These are phyloP conservation scores for Lachancea sp. DNA, from an alignment of 805 yeast genomes.

Conservation along the genomic window DNA sequence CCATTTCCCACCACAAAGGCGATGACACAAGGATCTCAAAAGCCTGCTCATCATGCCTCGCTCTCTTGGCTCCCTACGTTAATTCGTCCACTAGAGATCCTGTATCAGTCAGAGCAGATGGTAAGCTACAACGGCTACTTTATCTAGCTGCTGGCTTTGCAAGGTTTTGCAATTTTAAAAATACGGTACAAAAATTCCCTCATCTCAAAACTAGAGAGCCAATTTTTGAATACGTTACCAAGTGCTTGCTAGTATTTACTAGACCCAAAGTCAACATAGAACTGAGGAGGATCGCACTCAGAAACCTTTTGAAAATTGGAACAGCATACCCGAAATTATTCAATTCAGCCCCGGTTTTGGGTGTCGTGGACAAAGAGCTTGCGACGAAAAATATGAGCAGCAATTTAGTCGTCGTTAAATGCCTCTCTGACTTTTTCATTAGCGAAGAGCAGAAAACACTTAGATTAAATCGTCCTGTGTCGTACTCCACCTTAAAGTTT, in stretches of 20 bases:
- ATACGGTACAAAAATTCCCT: slow-evolving; percentile 36
- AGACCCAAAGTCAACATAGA: slow-evolving; percentile 29
- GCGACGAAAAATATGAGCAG: slow-evolving; percentile 34
- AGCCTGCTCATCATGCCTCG: slow-evolving; percentile 59
- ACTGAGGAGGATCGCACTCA: slow-evolving; percentile 47
- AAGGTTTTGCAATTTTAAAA: slow-evolving; percentile 56
- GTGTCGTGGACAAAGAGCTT: slow-evolving; percentile 48
- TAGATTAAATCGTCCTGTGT: slow-evolving; percentile 13
- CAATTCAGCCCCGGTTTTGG: slow-evolving; percentile 47
- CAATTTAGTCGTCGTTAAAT: slow-evolving; percentile 48
- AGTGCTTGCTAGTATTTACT: slow-evolving; percentile 52
- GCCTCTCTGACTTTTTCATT: slow-evolving; percentile 51
- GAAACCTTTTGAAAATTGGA: slow-evolving; percentile 54
- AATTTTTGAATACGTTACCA: slow-evolving; percentile 50
- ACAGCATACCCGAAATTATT: slow-evolving; percentile 61
- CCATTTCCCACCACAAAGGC: slow-evolving; percentile 41
- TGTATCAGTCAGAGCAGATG: slow-evolving; percentile 28
- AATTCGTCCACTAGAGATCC: slow-evolving; percentile 26
- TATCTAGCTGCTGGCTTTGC: slow-evolving; percentile 68
- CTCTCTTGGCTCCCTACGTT: slow-evolving; percentile 43
- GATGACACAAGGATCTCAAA: slow-evolving; percentile 47
- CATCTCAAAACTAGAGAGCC: slow-evolving; percentile 47
- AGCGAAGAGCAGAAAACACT: slow-evolving; percentile 47
- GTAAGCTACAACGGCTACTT: slow-evolving; percentile 49
- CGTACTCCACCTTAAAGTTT: not conserved